Evolutionary conservation across 345 rosid species (phyloP), one percentile per base, ranked within the genome.

Genomic region (Conringia planisiliqua): DNA sequence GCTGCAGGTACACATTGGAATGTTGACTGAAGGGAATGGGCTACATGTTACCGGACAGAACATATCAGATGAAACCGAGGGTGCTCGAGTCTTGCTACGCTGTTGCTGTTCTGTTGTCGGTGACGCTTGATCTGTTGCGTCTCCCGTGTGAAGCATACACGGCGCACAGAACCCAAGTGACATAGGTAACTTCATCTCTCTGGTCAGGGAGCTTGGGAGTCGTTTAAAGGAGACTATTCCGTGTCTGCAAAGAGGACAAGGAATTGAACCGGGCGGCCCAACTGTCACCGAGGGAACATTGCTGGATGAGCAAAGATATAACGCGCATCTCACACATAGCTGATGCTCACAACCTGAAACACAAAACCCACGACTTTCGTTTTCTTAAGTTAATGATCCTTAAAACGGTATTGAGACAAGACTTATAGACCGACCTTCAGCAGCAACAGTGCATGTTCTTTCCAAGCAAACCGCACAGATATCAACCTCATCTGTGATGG

Each of bases 241-340:
- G 10, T 88, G 90, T 80, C 99, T 89, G 71, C 99, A 96, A 39
- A 96, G 96, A 30, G 99, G 98, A 71, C 99, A 96, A 5, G 99
- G 98, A 50, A 96, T 88, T 43, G 97, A 88, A 8, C 99, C 99
- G 3, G 90, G 88, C 2, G 88, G 98, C 33, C 80, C 89, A 6
- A 77, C 80, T 62, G 80, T 71, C 54, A 89, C 93, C 0, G 94
- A 85, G 40, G 96, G 82, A 22, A 83, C 79, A 78, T 81, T 86
- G 85, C 94, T 87, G 5, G 96, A 80, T 42, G 98, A 92, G 83
- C 98, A 96, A 26, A 96, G 96, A 77, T 96, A 92, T 60, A 96
- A 85, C 5, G 99, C 97, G 64, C 99, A 96, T 78, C 89, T 86
- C 48, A 92, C 97, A 47, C 97, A 96, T 13, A 96, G 88, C 85